Base-by-base conservation (phyloP, 2,329 filamentous ascomycete species). In the Pseudogymnoascus sp. region DNA sequence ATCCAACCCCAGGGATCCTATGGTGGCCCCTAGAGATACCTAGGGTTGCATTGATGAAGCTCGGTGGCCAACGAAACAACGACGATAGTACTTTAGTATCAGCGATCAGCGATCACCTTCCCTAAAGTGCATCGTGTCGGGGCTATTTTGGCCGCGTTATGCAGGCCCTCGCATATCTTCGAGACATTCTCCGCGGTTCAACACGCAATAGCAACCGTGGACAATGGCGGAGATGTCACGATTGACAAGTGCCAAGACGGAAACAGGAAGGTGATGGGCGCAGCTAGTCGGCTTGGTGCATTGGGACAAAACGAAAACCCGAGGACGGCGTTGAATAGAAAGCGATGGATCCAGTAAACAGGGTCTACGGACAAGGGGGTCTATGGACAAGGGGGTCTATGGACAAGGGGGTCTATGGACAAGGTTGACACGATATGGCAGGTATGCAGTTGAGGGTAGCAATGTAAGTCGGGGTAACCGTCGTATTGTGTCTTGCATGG, bases 231-330 rank as follows among this genome's bases (percentile, higher is more conserved):
- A 8, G 43, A 53, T 53, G 43, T 30, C 9, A 30, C 18, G 25
- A 6, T 33, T 53, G 43, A 30, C 25, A 53, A 33, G 25, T 33
- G 43, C 43, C 43, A 53, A 53, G 25, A 53, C 25, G 43, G 25
- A 53, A 53, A 53, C 43, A 53, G 43, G 43, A 53, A 53, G 43
- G 43, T 53, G 43, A 53, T 53, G 43, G 43, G 25, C 43, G 8
- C 8, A 9, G 9, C 43, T 53, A 33, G 43, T 53, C n/a, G 9
- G 6, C 30, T 33, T 53, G 9, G 43, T 33, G 43, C 25, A 18
- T 18, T 30, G 43, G 43, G 25, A 25, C 30, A 12, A 47, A 25
- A 53, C 43, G 2, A 18, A 33, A 7, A 53, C 11, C 25, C n/a
- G 2, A 33, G 4, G n/a, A 53, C 18, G 8, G 25, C 30, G 43